Percentiles rank a stretch among this genome's conserved stretches.
Evolutionary conservation across 2,329 filamentous ascomycete species (phyloP).

Genomic region (Venturia asperata): DNA sequence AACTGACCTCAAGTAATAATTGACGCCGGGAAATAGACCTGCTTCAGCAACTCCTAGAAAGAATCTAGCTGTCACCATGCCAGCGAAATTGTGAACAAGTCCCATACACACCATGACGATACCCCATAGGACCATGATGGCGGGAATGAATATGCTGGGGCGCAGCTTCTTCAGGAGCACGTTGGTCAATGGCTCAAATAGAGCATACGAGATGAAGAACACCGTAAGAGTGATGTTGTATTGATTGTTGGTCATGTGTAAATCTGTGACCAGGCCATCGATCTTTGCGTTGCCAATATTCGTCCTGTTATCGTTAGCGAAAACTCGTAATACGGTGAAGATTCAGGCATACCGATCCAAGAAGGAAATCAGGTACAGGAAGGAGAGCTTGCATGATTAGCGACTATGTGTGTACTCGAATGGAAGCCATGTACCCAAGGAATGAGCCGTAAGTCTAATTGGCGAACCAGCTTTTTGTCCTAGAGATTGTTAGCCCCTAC

Average conservation of each 20-base stretch:
- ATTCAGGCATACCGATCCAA: constrained; percentile 40
- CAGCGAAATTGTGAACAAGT: constrained; percentile 55
- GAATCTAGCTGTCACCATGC: constrained; percentile 55
- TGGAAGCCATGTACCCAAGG: constrained; percentile 41
- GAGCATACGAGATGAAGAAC: constrained; percentile 79
- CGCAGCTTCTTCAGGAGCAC: constrained; percentile 68
- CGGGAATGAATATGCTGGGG: constrained; percentile 72
- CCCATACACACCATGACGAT: constrained; percentile 63
- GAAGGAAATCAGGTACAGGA: constrained; percentile 69
- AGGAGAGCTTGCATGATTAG: constrained; percentile 41
- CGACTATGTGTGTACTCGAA: constrained; percentile 26
- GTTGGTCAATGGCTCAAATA: constrained; percentile 74
- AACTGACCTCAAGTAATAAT: constrained; percentile 64
- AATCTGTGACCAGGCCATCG: constrained; percentile 49
- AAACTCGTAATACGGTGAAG: background rate
- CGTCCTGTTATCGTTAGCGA: constrained; percentile 36
- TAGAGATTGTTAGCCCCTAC: constrained; percentile 27
- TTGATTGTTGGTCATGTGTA: constrained; percentile 55
- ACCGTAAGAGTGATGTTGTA: constrained; percentile 64
- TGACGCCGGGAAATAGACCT: constrained; percentile 58
- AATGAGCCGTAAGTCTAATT: constrained; percentile 54
- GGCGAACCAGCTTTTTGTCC: constrained; percentile 57
- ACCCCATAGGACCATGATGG: constrained; percentile 73
- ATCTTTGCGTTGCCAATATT: constrained; percentile 33
- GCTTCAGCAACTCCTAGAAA: constrained; percentile 69